Evolutionary conservation across 2,329 filamentous ascomycete species (phyloP), one percentile per base, ranked within the genome.

Genomic region (Beauveria medogensis): DNA sequence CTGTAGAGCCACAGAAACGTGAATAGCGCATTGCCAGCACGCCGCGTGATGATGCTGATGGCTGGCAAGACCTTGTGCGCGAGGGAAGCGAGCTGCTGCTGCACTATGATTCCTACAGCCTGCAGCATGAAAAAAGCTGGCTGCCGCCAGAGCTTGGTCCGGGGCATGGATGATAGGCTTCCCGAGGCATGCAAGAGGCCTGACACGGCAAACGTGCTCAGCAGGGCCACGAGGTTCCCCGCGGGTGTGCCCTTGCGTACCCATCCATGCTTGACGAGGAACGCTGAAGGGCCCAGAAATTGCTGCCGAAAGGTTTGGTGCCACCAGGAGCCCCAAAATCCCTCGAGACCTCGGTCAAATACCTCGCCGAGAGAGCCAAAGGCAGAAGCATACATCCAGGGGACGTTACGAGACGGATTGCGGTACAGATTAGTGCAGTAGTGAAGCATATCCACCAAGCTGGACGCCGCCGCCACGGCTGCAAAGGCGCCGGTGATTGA

Each of bases 261-360:
- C 65, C 77, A 70, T 20, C 78, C 73, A 46, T 63, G 58, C 63
- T 71, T 65, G 9, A 73, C 70, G 60, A 88, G 67, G 67, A 77
- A 82, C 2, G 72, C 72, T 0, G 80, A 75, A 0, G 88, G 87
- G 4, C 85, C 81, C 44, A 82, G 74, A 69, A 93, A 92, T 2
- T 83, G 85, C 60, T 85, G 81, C 1, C 92, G 88, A 75, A 96
- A 95, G 3, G 88, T 87, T 73, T 97, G 92, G 72, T 97, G 93
- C 93, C 93, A 97, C 81, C 86, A 93, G 24, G 78, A 80, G 50
- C 89, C 87, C 93, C 93, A 97, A 74, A 88, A 89, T 1, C 92
- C 92, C 1, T 83, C 80, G 2, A 97, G 77, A 0, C 93, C 92
- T 62, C 84, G 78, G 63, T 91, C 83, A 12, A 87, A 73, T 2